Evolutionary conservation across 1,284 basidiomycete genomes (phyloP).

Genomic region (Agaricales sp.): DNA sequence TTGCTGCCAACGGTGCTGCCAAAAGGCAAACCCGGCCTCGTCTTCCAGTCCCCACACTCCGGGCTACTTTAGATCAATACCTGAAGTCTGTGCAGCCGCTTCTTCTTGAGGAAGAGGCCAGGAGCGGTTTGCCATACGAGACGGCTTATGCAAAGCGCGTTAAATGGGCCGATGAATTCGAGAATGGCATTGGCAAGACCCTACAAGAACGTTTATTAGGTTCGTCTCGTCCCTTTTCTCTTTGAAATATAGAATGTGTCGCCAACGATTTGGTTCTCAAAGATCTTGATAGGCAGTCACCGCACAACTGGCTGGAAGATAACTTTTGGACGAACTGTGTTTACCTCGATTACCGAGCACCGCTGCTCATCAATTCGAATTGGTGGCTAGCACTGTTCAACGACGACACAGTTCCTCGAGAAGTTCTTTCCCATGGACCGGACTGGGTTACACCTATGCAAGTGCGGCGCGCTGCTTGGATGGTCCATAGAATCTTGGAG

Average conservation of each 20-base stretch:
- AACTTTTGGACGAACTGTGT: constrained; percentile 88
- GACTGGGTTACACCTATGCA: constrained; percentile 74
- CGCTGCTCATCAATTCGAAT: constrained; percentile 87
- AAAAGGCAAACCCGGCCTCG: constrained; percentile 28
- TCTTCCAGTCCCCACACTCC: constrained; percentile 80
- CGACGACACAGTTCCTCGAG: constrained; percentile 40
- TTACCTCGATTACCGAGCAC: constrained; percentile 86
- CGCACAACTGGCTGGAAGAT: constrained; percentile 93
- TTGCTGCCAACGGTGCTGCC: not conserved
- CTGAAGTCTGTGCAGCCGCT: constrained; percentile 76
- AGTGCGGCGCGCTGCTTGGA: constrained; percentile 77
- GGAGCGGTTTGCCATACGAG: constrained; percentile 42
- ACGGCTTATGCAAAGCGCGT: constrained; percentile 51
- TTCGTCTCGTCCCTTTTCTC: not conserved
- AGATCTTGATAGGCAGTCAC: constrained; percentile 82
- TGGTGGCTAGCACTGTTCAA: constrained; percentile 93
- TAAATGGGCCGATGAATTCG: constrained; percentile 67
- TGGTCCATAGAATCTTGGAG: constrained; percentile 67
- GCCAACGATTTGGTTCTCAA: constrained; percentile 9
- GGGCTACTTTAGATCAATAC: constrained; percentile 73
- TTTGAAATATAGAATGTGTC: not conserved
- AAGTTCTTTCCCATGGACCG: constrained; percentile 25
- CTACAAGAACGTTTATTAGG: constrained; percentile 76
- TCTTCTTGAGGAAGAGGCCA: constrained; percentile 63
- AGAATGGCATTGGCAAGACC: constrained; percentile 55